Evolutionary conservation across 1,139 yeast genomes (phyloP), one percentile per base, ranked within the genome.

Genomic region (Hemisphaericaspora lyxosophila): DNA sequence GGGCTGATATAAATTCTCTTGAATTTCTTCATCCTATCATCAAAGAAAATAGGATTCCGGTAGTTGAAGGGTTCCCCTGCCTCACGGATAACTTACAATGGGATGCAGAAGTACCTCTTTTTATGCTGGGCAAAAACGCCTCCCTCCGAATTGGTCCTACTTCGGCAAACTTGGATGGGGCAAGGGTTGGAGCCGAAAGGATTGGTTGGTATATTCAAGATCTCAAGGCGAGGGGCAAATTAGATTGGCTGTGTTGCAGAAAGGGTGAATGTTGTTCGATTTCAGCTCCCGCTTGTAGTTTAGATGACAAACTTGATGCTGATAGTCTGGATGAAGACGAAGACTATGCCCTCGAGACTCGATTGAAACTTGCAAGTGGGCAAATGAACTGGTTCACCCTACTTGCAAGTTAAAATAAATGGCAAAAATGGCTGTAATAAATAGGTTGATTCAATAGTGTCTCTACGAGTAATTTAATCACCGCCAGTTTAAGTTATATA

Each of bases 101-200:
- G 74, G 59, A 55, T 38, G 50, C 55, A 1, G 59, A 59, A 7
- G 44, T 71, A 4, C 78, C 77, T 0, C 53, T 72, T 16, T 72
- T 64, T 42, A 54, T 71, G 59, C 46, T 67, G 5, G 78, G 78
- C 1, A 68, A 73, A 43, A 63, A 70, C 45, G 76, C 78, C 1
- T 64, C 70, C 12, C 52, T 73, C 13, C 55, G 63, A 40, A 61
- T 70, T 41, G 78, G 78, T 1, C 77, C 78, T 1, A 65, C 75
- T 0, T 64, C 74, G n/a, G 77, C 77, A 1, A 73, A 73, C 42
- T 50, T 72, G 28, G 77, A 70, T 41, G 78, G 78, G 3, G 76
- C 76, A 0, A 49, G 78, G 24, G 47, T 64, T 9, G 76, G 76
- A 3, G 75, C 77, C 0, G 78, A 73, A 46, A 47, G 78, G 37